These are phyloP conservation scores for Choiromyces venosus DNA, from an alignment of 495 filamentous ascomycete species.

Conservation along the genomic window DNA sequence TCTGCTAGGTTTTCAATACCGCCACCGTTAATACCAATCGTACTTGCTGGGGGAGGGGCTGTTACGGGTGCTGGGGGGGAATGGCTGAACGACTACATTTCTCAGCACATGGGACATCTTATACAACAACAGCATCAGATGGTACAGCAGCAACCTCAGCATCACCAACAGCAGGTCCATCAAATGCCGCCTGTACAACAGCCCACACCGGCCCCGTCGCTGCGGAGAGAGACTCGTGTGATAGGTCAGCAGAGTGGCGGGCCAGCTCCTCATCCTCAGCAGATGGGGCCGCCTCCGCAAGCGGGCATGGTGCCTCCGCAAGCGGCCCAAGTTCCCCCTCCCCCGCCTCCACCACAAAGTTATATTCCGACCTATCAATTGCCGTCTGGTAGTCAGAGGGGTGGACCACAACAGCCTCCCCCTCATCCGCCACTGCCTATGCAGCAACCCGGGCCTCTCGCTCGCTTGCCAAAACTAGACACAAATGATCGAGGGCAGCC, in stretches of 20 bases:
- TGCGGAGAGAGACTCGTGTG: conserved; percentile 48
- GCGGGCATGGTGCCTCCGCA: conserved; percentile 26
- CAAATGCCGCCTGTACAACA: conserved; percentile 39
- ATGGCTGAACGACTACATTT: conserved; percentile 65
- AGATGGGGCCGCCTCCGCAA: conserved; percentile 42
- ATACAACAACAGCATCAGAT: conserved; percentile 49
- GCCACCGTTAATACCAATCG: conserved; percentile 76
- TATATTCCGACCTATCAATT: conserved; percentile 44
- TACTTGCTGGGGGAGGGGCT: conserved; percentile 77
- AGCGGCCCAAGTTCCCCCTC: conserved; percentile 25
- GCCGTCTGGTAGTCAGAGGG: conserved; percentile 41
- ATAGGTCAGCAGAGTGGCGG: conserved; percentile 40
- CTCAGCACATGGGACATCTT: conserved; percentile 53
- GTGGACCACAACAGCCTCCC: conserved; percentile 40
- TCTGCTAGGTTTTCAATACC: conserved; percentile 76
- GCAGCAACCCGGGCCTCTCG: conserved; percentile 45
- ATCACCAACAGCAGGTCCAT: conserved; percentile 49
- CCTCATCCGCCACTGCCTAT: conserved; percentile 30
- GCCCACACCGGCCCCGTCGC: conserved; percentile 41
- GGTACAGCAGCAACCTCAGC: conserved; percentile 47
- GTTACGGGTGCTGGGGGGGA: conserved; percentile 60
- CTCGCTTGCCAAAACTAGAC: conserved; percentile 44
- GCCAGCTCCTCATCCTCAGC: conserved; percentile 35
- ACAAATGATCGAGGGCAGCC: conserved; percentile 53
- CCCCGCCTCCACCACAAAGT: conserved; percentile 15